Conservation (phyloP, 2,329 filamentous ascomycete species). For the Pseudogymnoascus sp. region DNA sequence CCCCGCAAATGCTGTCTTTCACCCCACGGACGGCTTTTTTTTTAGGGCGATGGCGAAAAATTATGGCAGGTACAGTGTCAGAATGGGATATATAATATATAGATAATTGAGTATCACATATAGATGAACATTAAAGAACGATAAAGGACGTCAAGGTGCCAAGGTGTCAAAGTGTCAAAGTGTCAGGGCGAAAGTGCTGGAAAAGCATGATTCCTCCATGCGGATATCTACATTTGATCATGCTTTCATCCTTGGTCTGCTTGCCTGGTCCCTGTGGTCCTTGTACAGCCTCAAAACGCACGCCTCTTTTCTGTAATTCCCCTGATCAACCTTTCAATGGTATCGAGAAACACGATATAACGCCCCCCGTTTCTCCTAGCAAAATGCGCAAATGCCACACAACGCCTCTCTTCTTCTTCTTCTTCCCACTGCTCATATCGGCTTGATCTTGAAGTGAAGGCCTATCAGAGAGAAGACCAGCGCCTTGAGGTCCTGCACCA, state of each 20-base stretch:
- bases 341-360: constrained; percentile 7
- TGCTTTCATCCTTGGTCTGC: constrained; percentile 16
- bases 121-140: neutral
- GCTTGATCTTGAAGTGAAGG: constrained; percentile 94
- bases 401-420: neutral
- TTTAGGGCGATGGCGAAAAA: neutral
- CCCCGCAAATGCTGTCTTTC: neutral
- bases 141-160: neutral
- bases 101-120: neutral
- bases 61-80: neutral
- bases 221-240: constrained; percentile 1
- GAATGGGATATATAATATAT: neutral
- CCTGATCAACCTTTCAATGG: constrained; percentile 4
- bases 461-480: constrained; percentile 94
- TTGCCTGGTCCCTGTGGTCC: neutral
- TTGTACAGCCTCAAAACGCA: neutral
- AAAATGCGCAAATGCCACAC: constrained; percentile 7
- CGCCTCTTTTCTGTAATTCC: neutral
- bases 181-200: neutral
- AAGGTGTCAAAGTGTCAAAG: neutral
- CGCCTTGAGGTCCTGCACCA: constrained; percentile 94
- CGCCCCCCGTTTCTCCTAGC: constrained; percentile 4
- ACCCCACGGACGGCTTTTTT: neutral
- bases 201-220: neutral
- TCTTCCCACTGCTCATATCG: constrained; percentile 42